A percentile compares a stretch with the other conserved stretches of the same genome.
These are phyloP conservation scores for Aspergillus haitiensis DNA, from an alignment of 495 filamentous ascomycete species.

Conservation along the genomic window DNA sequence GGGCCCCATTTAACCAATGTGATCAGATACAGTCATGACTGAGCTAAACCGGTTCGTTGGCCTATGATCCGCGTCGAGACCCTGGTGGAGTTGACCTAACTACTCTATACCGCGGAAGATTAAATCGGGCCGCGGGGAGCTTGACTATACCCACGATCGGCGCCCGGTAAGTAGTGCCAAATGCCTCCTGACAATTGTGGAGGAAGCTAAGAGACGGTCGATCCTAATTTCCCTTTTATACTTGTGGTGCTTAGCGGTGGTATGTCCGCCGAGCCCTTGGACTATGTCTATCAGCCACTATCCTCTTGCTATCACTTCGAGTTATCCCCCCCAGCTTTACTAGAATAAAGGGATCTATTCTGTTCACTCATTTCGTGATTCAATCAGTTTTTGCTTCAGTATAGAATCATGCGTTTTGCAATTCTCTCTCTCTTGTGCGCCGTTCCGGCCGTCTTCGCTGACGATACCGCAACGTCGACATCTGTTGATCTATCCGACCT, in stretches of 20 bases:
- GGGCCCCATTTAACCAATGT: not conserved
- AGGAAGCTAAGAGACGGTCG: not conserved
- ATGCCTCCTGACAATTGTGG: not conserved
- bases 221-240: not conserved
- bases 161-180: not conserved
- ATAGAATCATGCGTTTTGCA: conserved; percentile 1
- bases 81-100: not conserved
- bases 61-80: not conserved
- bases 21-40: not conserved
- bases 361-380: not conserved
- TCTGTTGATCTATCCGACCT: not conserved
- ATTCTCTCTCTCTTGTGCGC: not conserved
- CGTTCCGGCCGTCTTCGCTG: not conserved
- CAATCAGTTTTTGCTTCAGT: not conserved
- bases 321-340: too few relatives aligned
- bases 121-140: not conserved
- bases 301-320: not conserved
- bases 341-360: not conserved
- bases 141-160: not conserved
- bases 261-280: not conserved
- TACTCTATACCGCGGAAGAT: not conserved
- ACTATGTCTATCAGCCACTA: not conserved
- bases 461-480: not conserved
- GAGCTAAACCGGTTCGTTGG: not conserved
- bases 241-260: not conserved